Evolutionary conservation across 345 rosid species (phyloP), one percentile per base, ranked within the genome.

Genomic region (Moringa oleifera): DNA sequence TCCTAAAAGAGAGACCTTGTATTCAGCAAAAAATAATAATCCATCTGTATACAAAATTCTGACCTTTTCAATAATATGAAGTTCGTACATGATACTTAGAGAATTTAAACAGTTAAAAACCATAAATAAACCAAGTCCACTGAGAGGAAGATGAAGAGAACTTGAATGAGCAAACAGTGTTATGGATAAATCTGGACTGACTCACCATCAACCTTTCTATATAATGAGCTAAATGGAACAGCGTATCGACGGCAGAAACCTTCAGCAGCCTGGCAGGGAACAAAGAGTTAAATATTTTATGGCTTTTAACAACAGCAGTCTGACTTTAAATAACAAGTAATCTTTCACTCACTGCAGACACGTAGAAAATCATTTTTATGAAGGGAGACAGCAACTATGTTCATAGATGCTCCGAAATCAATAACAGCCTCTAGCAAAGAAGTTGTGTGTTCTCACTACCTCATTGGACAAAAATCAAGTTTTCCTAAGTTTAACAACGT

Each of bases 241-340:
- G 79, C 79, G 73, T 87, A 80, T 81, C 94, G 85, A 58, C 89
- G 88, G 68, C 97, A 86, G 70, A 93, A 93, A 49, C 98, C 98
- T 69, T 88, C 97, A 33, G 91, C 96, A 72, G 98, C 97, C 97
- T 90, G 85, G 58, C 53, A 33, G 11, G 37, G 12, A 41, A 41
- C 47, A 41, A 41, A 41, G 17, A 41, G 47, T 1, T 5, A 41
- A 41, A 41, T 4, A 41, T 11, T 41, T 16, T 11, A 41, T 1
- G 1, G 47, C 47, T 41, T 4, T 4, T n/a, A n/a, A 33, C 5
- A 33, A 5, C 37, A 33, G 37, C 37, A 5, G 11, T 33, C 37
- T 33, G 11, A 37, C 55, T 17, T 33, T 20, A 33, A 61, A 55
- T 33, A 67, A n/a, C n/a, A n/a, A n/a, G n/a, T n/a, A n/a, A n/a